A percentile compares a stretch with the other conserved stretches of the same genome.
Evolutionary conservation across 805 yeast genomes (phyloP).

Genomic region (Brettanomyces bruxellensis): DNA sequence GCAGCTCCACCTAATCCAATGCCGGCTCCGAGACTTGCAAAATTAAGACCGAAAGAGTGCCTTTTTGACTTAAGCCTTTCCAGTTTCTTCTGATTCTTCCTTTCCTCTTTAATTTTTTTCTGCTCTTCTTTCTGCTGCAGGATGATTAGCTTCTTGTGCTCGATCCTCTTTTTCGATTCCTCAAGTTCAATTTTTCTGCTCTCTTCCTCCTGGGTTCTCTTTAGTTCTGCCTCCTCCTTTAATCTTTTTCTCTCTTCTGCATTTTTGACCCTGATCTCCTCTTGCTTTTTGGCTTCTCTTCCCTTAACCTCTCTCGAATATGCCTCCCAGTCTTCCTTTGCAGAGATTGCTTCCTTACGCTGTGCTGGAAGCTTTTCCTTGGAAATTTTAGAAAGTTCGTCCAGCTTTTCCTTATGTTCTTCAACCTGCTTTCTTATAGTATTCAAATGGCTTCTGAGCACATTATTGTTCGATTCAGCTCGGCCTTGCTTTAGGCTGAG

Average conservation of each 20-base stretch:
- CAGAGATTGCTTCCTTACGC: conserved; percentile 32
- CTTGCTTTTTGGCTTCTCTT: conserved; percentile 38
- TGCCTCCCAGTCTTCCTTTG: conserved; percentile 33
- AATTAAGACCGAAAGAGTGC: conserved; percentile 20
- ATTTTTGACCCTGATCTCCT: conserved; percentile 30
- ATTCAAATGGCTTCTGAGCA: conserved; percentile 34
- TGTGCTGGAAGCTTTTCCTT: conserved; percentile 28
- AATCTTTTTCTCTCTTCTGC: conserved; percentile 30
- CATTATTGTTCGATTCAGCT: conserved; percentile 29
- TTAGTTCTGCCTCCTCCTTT: conserved; percentile 29
- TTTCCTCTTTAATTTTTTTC: conserved; percentile 29
- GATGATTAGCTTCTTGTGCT: conserved; percentile 21
- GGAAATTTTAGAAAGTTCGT: conserved; percentile 27
- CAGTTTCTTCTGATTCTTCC: conserved; percentile 28
- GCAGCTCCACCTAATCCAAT: conserved; percentile 10
- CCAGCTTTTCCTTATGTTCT: conserved; percentile 36
- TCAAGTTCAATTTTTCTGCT: conserved; percentile 21
- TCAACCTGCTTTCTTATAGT: conserved; percentile 32
- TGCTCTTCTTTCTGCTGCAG: conserved; percentile 19
- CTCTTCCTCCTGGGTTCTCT: conserved; percentile 24
- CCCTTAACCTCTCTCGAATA: conserved; percentile 37
- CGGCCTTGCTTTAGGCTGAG: conserved; percentile 28
- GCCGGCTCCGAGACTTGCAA: conserved; percentile 12
- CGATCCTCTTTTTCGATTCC: conserved; percentile 19
- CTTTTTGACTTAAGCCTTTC: conserved; percentile 17